A percentile compares a stretch with the other conserved stretches of the same genome.
These are phyloP conservation scores for Moesziomyces parantarcticus DNA, from an alignment of 1,284 basidiomycete species.

Conservation along the genomic window DNA sequence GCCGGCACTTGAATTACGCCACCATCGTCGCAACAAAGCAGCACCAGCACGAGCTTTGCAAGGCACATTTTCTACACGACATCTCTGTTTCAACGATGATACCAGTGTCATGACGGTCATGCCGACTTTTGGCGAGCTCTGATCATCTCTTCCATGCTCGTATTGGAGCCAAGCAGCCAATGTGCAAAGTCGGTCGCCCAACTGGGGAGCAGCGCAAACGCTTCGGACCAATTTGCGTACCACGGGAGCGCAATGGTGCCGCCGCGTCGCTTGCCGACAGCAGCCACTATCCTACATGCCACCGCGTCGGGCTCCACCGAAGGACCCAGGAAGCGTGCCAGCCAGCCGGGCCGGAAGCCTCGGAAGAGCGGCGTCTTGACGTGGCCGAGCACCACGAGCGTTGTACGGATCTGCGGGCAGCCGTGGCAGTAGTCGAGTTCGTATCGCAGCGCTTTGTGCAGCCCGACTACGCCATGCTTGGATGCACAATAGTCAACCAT, in stretches of 20 bases:
- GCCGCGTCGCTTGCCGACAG: slow-evolving; percentile 47
- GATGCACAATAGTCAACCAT: slow-evolving; percentile 71
- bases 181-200: slow-evolving; percentile 42
- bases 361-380: slow-evolving; percentile 59
- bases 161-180: slow-evolving; percentile 37
- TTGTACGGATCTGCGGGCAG: slow-evolving; percentile 55
- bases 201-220: slow-evolving; percentile 46
- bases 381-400: slow-evolving; percentile 58
- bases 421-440: slow-evolving; percentile 59
- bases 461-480: slow-evolving; percentile 64
- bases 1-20: background rate
- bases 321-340: slow-evolving; percentile 56
- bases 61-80: background rate
- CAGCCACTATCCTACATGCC: slow-evolving; percentile 41
- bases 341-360: slow-evolving; percentile 25
- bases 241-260: slow-evolving; percentile 50
- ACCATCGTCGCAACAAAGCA: background rate
- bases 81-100: background rate
- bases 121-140: slow-evolving; percentile 18
- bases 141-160: slow-evolving; percentile 37
- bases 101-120: background rate
- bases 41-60: background rate
- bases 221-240: slow-evolving; percentile 57
- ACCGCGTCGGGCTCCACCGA: slow-evolving; percentile 43
- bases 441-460: slow-evolving; percentile 63